Evolutionary conservation across 2,329 filamentous ascomycete species (phyloP).

Genomic region (Phoma sp.): DNA sequence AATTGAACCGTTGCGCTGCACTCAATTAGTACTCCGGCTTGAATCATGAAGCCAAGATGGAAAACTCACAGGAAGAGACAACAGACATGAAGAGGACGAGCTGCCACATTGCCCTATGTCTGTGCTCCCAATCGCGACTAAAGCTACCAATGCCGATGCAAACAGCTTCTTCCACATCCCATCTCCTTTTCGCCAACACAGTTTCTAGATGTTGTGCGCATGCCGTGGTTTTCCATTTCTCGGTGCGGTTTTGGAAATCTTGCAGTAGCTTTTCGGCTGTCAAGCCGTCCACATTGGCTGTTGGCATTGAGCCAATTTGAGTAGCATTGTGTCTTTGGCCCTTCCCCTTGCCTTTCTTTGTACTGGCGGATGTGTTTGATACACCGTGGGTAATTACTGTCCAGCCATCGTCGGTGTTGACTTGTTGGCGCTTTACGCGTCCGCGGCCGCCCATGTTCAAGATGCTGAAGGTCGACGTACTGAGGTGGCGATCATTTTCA

Average conservation of each 20-base stretch:
- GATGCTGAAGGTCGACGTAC: not conserved
- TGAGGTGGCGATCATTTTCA: not conserved
- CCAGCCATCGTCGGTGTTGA: conserved; percentile 46
- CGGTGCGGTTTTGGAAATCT: conserved; percentile 32
- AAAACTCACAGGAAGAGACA: conserved; percentile 22
- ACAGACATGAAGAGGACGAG: conserved; percentile 45
- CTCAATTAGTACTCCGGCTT: not conserved
- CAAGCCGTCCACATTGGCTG: conserved; percentile 28
- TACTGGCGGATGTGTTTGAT: conserved; percentile 17
- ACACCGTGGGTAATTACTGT: conserved; percentile 45
- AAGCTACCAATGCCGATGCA: conserved; percentile 49
- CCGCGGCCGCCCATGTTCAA: conserved; percentile 19
- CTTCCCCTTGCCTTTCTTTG: conserved; percentile 3
- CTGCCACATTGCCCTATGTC: conserved; percentile 47
- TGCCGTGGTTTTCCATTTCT: conserved; percentile 31
- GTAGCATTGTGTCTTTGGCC: conserved; percentile 1
- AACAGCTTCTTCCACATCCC: conserved; percentile 33
- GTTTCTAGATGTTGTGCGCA: conserved; percentile 31
- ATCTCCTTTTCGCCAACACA: conserved; percentile 22
- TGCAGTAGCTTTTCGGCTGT: conserved; percentile 33
- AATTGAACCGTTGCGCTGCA: conserved; percentile 9
- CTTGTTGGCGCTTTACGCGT: conserved; percentile 41
- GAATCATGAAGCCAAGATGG: not conserved
- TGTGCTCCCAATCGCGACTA: conserved; percentile 45
- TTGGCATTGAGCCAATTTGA: conserved; percentile 23